These are phyloP conservation scores for Lenzites betulinus DNA, from an alignment of 768 basidiomycete genomes.

Conservation along the genomic window DNA sequence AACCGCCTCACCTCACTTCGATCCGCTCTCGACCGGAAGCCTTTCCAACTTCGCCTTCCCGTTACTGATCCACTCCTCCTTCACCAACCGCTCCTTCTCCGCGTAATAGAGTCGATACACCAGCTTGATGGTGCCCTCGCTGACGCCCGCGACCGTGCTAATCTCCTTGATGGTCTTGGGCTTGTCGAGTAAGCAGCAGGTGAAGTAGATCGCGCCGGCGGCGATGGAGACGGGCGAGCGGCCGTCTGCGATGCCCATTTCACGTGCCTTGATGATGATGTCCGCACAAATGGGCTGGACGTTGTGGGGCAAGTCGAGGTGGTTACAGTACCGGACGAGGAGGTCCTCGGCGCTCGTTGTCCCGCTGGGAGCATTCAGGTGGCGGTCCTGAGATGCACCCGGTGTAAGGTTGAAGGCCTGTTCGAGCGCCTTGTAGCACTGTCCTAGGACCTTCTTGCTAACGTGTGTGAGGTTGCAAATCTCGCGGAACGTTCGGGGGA, in stretches of 20 bases:
- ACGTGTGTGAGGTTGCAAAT: constrained; percentile 93
- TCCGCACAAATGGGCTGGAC: constrained; percentile 84
- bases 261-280: constrained; percentile 77
- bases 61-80: constrained; percentile 83
- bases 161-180: constrained; percentile 82
- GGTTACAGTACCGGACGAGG: constrained; percentile 92
- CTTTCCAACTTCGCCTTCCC: constrained; percentile 61
- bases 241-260: constrained; percentile 89
- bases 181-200: constrained; percentile 78
- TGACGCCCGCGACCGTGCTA: constrained; percentile 87
- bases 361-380: constrained; percentile 42
- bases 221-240: constrained; percentile 97
- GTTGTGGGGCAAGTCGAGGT: constrained; percentile 80
- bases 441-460: constrained; percentile 92
- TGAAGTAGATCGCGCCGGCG: constrained; percentile 95
- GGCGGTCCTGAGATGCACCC: constrained; percentile 61
- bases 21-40: constrained; percentile 35
- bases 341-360: constrained; percentile 82
- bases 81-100: constrained; percentile 77
- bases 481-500: constrained; percentile 95
- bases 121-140: constrained; percentile 93
- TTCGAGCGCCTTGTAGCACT: constrained; percentile 88
- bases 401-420: constrained; percentile 86
- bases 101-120: constrained; percentile 80
- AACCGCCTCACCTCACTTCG: constrained; percentile 16